These are phyloP conservation scores for Lanzia echinophila DNA, from an alignment of 2,329 filamentous ascomycete species.

Conservation along the genomic window DNA sequence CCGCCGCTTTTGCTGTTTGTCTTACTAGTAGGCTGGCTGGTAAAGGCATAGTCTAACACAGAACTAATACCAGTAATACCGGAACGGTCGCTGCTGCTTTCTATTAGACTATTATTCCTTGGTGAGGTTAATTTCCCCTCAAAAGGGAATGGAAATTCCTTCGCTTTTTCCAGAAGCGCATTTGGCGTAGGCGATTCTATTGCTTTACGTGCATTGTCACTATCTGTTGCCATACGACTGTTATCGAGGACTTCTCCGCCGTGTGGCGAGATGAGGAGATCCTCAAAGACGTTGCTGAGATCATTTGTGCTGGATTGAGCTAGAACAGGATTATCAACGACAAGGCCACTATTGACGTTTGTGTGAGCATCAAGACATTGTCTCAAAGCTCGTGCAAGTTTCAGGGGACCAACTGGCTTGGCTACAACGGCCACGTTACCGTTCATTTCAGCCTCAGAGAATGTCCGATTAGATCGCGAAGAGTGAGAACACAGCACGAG, in stretches of 20 bases:
- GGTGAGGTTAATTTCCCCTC: background rate
- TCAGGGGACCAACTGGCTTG: conserved; percentile 29
- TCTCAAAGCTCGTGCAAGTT: conserved; percentile 27
- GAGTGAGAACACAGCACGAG: conserved; percentile 28
- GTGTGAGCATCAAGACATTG: conserved; percentile 21
- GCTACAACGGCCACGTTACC: conserved; percentile 27
- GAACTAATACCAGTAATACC: background rate
- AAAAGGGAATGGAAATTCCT: conserved; percentile 28
- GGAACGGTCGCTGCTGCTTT: background rate
- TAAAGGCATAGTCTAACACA: background rate
- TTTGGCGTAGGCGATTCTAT: conserved; percentile 28
- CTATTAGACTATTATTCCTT: background rate
- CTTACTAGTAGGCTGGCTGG: background rate
- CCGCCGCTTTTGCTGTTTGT: no score
- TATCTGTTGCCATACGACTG: conserved; percentile 28
- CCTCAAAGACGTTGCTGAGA: conserved; percentile 26
- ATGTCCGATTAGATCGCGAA: conserved; percentile 19
- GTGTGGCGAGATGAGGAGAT: conserved; percentile 20
- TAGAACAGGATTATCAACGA: conserved; percentile 13
- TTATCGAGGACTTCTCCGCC: conserved; percentile 28
- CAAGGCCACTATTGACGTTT: background rate
- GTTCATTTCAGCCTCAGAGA: conserved; percentile 10
- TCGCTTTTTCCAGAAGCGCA: conserved; percentile 19
- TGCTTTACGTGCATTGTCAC: conserved; percentile 28
- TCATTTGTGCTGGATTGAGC: conserved; percentile 16